A percentile compares a stretch with the other conserved stretches of the same genome.
phyloP scores from a whole-genome alignment of 2,329 filamentous ascomycete species.

The Mariannaea elegans region DNA sequence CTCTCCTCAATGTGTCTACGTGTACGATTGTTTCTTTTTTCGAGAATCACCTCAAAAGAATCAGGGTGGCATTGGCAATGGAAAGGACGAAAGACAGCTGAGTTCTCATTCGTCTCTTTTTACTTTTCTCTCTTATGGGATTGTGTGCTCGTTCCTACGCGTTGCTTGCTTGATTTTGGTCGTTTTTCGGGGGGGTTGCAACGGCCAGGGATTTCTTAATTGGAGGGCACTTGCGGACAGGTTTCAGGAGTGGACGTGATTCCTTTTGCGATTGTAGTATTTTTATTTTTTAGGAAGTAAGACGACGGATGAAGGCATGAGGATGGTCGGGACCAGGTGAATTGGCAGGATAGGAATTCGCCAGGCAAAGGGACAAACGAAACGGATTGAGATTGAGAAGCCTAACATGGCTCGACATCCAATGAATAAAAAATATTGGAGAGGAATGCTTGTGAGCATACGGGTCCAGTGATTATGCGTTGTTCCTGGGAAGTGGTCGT shows the following conservation, averaged over 20 bases:
- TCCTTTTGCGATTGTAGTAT: constrained; percentile 39
- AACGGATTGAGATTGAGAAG: constrained; percentile 39
- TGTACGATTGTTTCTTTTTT: constrained; percentile 50
- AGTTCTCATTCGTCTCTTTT: constrained; percentile 26
- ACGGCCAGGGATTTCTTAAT: constrained; percentile 35
- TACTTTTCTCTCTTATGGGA: constrained; percentile 31
- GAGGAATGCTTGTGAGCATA: constrained; percentile 5
- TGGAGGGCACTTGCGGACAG: constrained; percentile 31
- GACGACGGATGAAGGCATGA: constrained; percentile 28
- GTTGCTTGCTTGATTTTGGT: constrained; percentile 42
- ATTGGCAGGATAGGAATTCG: constrained; percentile 32
- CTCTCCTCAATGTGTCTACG: constrained; percentile 44
- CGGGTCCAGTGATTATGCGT: background rate
- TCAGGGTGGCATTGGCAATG: constrained; percentile 40
- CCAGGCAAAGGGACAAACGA: constrained; percentile 29
- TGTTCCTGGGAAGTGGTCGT: background rate
- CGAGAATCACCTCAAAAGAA: constrained; percentile 45
- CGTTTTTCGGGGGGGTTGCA: constrained; percentile 37
- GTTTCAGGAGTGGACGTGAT: constrained; percentile 32
- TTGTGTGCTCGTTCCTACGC: constrained; percentile 38
- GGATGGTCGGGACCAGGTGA: constrained; percentile 28
- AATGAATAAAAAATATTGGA: constrained; percentile 34
- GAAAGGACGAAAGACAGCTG: constrained; percentile 20
- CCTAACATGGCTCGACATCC: constrained; percentile 36
- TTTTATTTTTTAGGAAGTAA: constrained; percentile 27